phyloP scores from a whole-genome alignment of 352 stramenopile species.

The Phytophthora fragariaefolia region DNA sequence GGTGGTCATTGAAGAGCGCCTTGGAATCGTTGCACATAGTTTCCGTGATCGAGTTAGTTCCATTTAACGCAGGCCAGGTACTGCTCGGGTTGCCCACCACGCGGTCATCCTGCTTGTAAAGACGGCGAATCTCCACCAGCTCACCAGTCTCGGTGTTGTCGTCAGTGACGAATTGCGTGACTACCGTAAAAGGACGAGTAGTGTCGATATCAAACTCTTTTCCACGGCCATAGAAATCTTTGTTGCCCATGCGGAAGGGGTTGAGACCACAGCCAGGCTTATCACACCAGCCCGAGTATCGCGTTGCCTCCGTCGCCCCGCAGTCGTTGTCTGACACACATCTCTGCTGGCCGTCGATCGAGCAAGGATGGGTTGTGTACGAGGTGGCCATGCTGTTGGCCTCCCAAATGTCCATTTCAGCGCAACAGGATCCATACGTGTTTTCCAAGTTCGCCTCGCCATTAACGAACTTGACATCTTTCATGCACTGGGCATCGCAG shows the following conservation, averaged over 20 bases:
- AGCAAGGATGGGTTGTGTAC: conserved; percentile 1
- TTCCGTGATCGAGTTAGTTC: not conserved
- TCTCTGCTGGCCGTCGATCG: not conserved
- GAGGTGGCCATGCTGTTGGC: conserved; percentile 1
- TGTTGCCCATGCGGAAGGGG: not conserved
- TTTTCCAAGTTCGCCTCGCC: not conserved
- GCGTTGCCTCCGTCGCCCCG: not conserved
- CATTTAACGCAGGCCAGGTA: not conserved
- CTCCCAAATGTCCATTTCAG: conserved; percentile 4
- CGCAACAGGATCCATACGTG: not conserved
- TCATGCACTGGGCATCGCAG: conserved; percentile 1
- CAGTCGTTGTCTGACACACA: not conserved
- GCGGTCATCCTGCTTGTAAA: not conserved
- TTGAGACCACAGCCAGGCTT: conserved; percentile 1
- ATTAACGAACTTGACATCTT: conserved; percentile 2
- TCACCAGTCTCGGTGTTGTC: not conserved
- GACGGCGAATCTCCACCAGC: not conserved
- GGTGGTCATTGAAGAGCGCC: not conserved
- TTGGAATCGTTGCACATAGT: not conserved
- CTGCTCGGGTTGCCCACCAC: not conserved
- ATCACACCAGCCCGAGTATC: not conserved
- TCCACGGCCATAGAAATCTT: not conserved
- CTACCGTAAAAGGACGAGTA: not conserved
- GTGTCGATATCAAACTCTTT: not conserved
- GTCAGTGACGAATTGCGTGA: not conserved